Percentiles rank a stretch among this genome's conserved stretches.
These are phyloP conservation scores for Yarrowia sp. DNA, from an alignment of 805 yeast genomes.

Conservation along the genomic window DNA sequence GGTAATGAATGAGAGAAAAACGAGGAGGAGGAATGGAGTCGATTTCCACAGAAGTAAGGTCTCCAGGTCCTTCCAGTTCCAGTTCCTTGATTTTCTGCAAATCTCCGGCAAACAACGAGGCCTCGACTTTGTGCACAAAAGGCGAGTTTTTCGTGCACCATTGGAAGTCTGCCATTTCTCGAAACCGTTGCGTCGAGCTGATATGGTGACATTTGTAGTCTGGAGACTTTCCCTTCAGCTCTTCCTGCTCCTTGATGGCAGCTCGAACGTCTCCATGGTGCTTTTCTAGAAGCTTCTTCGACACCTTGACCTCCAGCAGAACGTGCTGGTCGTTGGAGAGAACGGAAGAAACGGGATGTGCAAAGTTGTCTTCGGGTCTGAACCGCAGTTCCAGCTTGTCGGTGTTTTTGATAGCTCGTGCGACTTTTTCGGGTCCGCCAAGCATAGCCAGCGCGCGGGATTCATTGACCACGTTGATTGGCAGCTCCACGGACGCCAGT, in stretches of 20 bases:
- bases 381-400: constrained; percentile 39
- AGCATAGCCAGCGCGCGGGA: constrained; percentile 45
- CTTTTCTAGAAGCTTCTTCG: constrained; percentile 33
- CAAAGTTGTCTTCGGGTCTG: constrained; percentile 39
- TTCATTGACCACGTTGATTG: constrained; percentile 56
- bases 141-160: constrained; percentile 56
- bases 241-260: constrained; percentile 53
- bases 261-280: constrained; percentile 46
- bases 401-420: constrained; percentile 35
- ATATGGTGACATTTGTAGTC: constrained; percentile 40
- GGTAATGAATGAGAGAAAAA: constrained; percentile 70
- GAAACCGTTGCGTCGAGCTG: constrained; percentile 66
- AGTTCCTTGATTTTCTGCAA: constrained; percentile 43
- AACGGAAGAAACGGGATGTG: constrained; percentile 49
- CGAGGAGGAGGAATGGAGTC: constrained; percentile 84
- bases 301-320: constrained; percentile 37
- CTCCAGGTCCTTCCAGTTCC: constrained; percentile 32
- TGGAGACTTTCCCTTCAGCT: background rate
- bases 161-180: constrained; percentile 89
- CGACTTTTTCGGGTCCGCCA: constrained; percentile 48
- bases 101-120: constrained; percentile 45
- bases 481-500: constrained; percentile 67
- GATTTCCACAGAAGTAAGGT: constrained; percentile 38
- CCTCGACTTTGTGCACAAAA: constrained; percentile 43
- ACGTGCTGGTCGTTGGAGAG: constrained; percentile 34